A percentile compares a stretch with the other conserved stretches of the same genome.
Evolutionary conservation across 768 basidiomycete genomes (phyloP).

Genomic region (Mycena indigotica): DNA sequence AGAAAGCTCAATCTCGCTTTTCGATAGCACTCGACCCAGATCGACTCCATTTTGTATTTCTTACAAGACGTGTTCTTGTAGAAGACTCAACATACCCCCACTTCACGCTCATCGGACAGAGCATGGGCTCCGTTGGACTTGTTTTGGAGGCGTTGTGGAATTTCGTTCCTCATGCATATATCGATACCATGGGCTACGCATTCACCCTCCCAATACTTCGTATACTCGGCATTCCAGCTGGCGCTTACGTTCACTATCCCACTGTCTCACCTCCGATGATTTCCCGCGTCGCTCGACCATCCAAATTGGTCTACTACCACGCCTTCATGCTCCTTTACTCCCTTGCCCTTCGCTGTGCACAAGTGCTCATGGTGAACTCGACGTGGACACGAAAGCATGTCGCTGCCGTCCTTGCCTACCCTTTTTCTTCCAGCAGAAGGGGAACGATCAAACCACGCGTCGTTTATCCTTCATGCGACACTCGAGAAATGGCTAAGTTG

Average conservation of each 20-base stretch:
- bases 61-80: constrained; percentile 67
- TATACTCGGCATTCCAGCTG: constrained; percentile 71
- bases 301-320: constrained; percentile 76
- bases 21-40: constrained; percentile 63
- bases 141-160: constrained; percentile 80
- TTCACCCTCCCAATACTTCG: constrained; percentile 86
- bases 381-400: constrained; percentile 92
- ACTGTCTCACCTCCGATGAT: constrained; percentile 97
- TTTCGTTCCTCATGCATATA: constrained; percentile 86
- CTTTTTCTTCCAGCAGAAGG: constrained; percentile 52
- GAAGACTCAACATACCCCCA: constrained; percentile 82
- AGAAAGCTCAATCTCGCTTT: constrained; percentile 73
- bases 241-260: constrained; percentile 95
- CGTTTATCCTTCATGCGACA: constrained; percentile 94
- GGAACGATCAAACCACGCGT: constrained; percentile 54
- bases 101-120: constrained; percentile 94
- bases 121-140: constrained; percentile 81
- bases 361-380: constrained; percentile 91
- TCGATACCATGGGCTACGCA: constrained; percentile 98
- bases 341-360: constrained; percentile 67
- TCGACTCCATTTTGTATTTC: constrained; percentile 79
- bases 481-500: constrained; percentile 64
- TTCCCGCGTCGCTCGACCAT: constrained; percentile 65
- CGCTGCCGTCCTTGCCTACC: constrained; percentile 59
- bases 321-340: constrained; percentile 86